Base-by-base conservation (phyloP, 2,329 filamentous ascomycete species). In the Botrytis elliptica region DNA sequence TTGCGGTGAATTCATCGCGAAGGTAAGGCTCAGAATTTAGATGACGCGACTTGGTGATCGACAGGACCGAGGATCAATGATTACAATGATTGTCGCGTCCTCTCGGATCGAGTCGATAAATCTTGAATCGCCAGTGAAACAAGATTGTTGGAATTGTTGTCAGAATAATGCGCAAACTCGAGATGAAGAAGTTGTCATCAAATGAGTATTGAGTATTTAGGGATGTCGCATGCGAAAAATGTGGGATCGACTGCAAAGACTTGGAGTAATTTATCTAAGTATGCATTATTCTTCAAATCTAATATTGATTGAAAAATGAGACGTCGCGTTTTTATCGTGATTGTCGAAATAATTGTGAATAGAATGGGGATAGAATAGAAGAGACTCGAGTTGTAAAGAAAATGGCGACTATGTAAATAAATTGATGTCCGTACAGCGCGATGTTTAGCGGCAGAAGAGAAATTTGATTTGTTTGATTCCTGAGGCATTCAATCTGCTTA, bases 1-100 rank as follows among this genome's bases (percentile, higher is more conserved):
- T 71, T 74, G 75, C 59, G 78, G 72, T 29, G 66, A 44, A 64
- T 79, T 77, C 77, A 79, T 79, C 60, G 69, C 75, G 74, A 73
- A 29, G 36, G 44, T 57, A 42, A 22, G 36, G 55, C 22, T 42
- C 22, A 22, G 46, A 59, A 29, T 68, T 29, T 12, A 25, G 57
- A 29, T 67, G 70, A 55, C 66, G 49, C 66, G 66, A 42, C 49
- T 40, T 57, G 49, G 66, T 57, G 49, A 52, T 55, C 22, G 66
- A 57, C 49, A 68, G 66, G 49, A 68, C 66, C 16, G 49, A 57
- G 36, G 49, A 68, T 57, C 66, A 57, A 68, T 29, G 16, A 42
- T 55, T 55, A 68, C 65, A 67, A 55, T 42, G 65, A 55, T 29
- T 55, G 36, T 68, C 66, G 49, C 66, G 66, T 57, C 66, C 66